These are phyloP conservation scores for Colletotrichum sansevieriae DNA, from an alignment of 2,329 filamentous ascomycete species.

Conservation along the genomic window DNA sequence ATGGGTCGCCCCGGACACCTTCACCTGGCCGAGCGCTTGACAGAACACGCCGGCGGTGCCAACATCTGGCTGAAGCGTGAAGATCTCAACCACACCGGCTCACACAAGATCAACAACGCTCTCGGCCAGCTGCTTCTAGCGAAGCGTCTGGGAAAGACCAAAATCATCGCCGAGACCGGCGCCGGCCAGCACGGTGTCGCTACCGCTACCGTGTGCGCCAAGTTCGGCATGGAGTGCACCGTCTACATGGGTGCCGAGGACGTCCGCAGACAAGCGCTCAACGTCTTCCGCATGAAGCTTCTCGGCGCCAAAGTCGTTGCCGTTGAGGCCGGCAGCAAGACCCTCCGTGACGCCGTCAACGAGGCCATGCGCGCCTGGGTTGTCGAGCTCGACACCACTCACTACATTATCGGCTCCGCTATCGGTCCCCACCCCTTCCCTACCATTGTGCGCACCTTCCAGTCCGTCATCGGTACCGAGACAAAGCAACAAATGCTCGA, in stretches of 20 bases:
- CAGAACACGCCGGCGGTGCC: slow-evolving; percentile 88
- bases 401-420: slow-evolving; percentile 98
- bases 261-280: slow-evolving; percentile 93
- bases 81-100: slow-evolving; percentile 97
- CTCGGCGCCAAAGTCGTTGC: slow-evolving; percentile 93
- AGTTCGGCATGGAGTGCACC: slow-evolving; percentile 98
- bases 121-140: slow-evolving; percentile 93
- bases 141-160: slow-evolving; percentile 88
- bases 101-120: slow-evolving; percentile 99
- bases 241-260: slow-evolving; percentile 99
- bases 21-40: slow-evolving; percentile 89
- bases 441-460: slow-evolving; percentile 96
- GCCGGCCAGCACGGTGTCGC: slow-evolving; percentile 98
- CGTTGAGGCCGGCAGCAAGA: slow-evolving; percentile 89
- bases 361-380: slow-evolving; percentile 97
- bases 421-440: slow-evolving; percentile 99
- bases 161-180: slow-evolving; percentile 98
- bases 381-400: slow-evolving; percentile 89
- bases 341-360: slow-evolving; percentile 90
- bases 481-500: slow-evolving; percentile 92
- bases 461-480: slow-evolving; percentile 95
- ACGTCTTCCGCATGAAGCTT: slow-evolving; percentile 98
- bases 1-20: slow-evolving; percentile 96
- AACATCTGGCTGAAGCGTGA: slow-evolving; percentile 99
- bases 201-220: slow-evolving; percentile 96